These are phyloP conservation scores for Mucor indicus DNA, from an alignment of 371 early-diverging fungal genomes.

Conservation along the genomic window DNA sequence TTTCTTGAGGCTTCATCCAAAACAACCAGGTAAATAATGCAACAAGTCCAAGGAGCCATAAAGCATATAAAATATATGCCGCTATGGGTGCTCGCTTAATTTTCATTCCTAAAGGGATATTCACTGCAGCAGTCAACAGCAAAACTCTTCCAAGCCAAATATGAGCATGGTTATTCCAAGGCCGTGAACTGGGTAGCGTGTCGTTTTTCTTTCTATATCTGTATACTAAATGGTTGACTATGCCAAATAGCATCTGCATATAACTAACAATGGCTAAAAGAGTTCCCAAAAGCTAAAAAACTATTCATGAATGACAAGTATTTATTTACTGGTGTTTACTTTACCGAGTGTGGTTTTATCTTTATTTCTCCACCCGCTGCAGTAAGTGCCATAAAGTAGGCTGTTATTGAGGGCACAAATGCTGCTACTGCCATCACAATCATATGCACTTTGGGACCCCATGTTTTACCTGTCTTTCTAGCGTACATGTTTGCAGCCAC, in stretches of 20 bases:
- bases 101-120: slow-evolving; percentile 34
- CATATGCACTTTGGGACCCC: slow-evolving; percentile 40
- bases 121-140: slow-evolving; percentile 18
- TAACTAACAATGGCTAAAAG: slow-evolving; percentile 22
- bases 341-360: slow-evolving; percentile 30
- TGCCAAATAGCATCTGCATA: slow-evolving; percentile 26
- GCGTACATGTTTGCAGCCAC: slow-evolving; percentile 26
- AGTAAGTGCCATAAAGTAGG: no score
- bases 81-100: slow-evolving; percentile 13
- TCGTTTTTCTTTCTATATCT: slow-evolving; percentile 18
- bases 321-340: background rate
- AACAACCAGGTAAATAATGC: slow-evolving; percentile 11
- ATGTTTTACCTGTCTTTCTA: slow-evolving; percentile 20
- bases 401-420: slow-evolving; percentile 19
- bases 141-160: slow-evolving; percentile 33
- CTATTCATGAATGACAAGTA: no score
- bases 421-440: slow-evolving; percentile 24
- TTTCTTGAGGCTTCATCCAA: slow-evolving; percentile 18
- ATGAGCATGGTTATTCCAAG: no score
- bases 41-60: slow-evolving; percentile 14
- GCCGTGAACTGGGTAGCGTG: no score
- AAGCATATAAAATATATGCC: slow-evolving; percentile 19
- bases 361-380: slow-evolving; percentile 17
- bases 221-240: slow-evolving; percentile 29
- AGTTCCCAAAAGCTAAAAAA: slow-evolving; percentile 28